phyloP scores from a whole-genome alignment of 176 grass and related monocot species.

The Chloris gayana region DNA sequence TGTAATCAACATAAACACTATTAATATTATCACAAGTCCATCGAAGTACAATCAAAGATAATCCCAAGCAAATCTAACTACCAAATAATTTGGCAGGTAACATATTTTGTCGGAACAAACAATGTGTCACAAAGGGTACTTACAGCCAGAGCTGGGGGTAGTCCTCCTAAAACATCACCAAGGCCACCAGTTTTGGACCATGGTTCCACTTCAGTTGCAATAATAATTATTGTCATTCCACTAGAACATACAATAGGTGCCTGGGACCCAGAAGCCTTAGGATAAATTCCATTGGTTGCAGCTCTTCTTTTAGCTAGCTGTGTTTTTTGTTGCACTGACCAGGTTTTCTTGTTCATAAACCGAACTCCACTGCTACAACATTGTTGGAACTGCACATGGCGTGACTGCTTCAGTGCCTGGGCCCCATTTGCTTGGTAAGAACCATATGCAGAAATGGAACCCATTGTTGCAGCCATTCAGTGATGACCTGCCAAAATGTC shows the following conservation, averaged over 20 bases:
- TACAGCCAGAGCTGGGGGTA: slow-evolving; percentile 63
- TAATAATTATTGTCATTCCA: slow-evolving; percentile 61
- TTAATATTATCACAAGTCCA: slow-evolving; percentile 13
- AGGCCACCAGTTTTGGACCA: slow-evolving; percentile 87
- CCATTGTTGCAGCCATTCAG: slow-evolving; percentile 46
- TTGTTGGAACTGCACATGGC: slow-evolving; percentile 39
- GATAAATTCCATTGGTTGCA: slow-evolving; percentile 11
- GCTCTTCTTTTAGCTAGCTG: slow-evolving; percentile 28
- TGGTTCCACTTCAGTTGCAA: slow-evolving; percentile 61
- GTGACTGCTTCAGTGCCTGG: slow-evolving; percentile 33
- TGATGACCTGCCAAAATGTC: slow-evolving; percentile 35
- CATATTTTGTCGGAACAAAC: not conserved
- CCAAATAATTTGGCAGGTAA: not conserved
- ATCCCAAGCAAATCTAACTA: not conserved
- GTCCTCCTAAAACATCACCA: slow-evolving; percentile 70
- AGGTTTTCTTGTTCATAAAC: slow-evolving; percentile 30
- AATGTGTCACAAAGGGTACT: slow-evolving; percentile 15
- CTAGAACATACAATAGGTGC: slow-evolving; percentile 48
- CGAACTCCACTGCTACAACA: slow-evolving; percentile 26
- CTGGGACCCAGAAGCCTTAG: slow-evolving; percentile 23
- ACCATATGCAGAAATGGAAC: slow-evolving; percentile 30
- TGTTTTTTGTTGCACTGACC: slow-evolving; percentile 14
- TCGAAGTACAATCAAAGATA: slow-evolving; percentile 15
- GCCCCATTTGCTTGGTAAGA: slow-evolving; percentile 36
- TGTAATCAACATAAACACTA: not conserved